Conservation (phyloP, 1,284 basidiomycete species). For the Trametes hirsuta region DNA sequence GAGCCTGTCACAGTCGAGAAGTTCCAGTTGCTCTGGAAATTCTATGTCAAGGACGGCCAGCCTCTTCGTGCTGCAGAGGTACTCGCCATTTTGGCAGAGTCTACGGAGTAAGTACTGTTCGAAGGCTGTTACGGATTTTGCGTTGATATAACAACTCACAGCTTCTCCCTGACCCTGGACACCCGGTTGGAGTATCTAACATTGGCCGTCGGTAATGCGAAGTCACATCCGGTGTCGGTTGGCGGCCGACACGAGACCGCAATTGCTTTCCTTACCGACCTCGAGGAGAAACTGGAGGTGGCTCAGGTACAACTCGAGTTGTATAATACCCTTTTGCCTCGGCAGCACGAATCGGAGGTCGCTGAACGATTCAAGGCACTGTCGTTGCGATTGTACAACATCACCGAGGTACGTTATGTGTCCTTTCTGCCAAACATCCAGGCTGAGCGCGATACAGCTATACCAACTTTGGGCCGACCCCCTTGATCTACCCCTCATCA, state of each 20-base stretch:
- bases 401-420: conserved; percentile 62
- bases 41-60: conserved; percentile 90
- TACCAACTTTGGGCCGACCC: conserved; percentile 91
- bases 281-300: conserved; percentile 97
- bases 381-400: conserved; percentile 60
- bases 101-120: conserved; percentile 64
- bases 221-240: conserved; percentile 84
- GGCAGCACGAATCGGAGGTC: conserved; percentile 61
- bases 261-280: conserved; percentile 88
- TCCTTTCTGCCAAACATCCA: background rate
- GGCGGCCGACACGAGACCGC: conserved; percentile 80
- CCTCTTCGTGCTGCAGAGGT: conserved; percentile 88
- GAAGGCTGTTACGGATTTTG: background rate
- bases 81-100: conserved; percentile 84
- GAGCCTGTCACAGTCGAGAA: conserved; percentile 84
- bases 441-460: conserved; percentile 52
- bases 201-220: conserved; percentile 93
- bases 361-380: conserved; percentile 59
- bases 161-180: conserved; percentile 72
- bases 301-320: conserved; percentile 95
- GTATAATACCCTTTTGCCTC: conserved; percentile 65
- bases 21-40: conserved; percentile 94
- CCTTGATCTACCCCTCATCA: conserved; percentile 82
- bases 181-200: conserved; percentile 88
- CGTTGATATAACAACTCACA: conserved; percentile 30